Conservation (phyloP, 257 asterid species). For the Jacaranda mimosifolia region DNA sequence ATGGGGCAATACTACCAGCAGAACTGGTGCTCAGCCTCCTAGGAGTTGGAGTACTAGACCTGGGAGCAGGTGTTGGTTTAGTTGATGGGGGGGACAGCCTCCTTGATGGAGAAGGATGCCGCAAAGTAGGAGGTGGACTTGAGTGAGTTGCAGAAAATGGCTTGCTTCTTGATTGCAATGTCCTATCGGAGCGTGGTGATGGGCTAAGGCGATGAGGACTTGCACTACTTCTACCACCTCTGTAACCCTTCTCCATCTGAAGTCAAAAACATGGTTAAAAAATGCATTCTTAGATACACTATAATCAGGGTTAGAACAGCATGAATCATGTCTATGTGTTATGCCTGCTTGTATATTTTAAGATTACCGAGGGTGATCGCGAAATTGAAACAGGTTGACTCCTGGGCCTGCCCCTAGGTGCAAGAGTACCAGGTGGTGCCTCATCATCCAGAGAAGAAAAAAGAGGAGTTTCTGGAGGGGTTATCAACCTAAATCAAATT, state of each 20-base stretch:
- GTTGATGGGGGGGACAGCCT: slow-evolving; percentile 80
- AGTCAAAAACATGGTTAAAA: slow-evolving; percentile 32
- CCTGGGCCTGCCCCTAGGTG: slow-evolving; percentile 87
- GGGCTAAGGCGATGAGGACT: slow-evolving; percentile 90
- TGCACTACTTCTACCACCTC: slow-evolving; percentile 81
- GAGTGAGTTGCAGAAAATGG: slow-evolving; percentile 69
- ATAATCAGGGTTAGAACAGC: slow-evolving; percentile 2
- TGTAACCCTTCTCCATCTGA: slow-evolving; percentile 82
- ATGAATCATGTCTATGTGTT: neutral
- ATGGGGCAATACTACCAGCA: slow-evolving; percentile 46
- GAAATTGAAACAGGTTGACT: slow-evolving; percentile 88
- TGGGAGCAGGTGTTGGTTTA: slow-evolving; percentile 64
- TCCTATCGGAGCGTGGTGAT: slow-evolving; percentile 71
- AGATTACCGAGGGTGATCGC: slow-evolving; percentile 78
- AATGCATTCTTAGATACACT: slow-evolving; percentile 9
- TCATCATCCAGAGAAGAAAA: slow-evolving; percentile 48
- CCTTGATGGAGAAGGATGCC: slow-evolving; percentile 68
- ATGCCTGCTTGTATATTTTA: slow-evolving; percentile 3
- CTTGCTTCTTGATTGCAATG: slow-evolving; percentile 72
- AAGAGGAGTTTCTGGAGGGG: slow-evolving; percentile 89
- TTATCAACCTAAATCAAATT: slow-evolving; percentile 72
- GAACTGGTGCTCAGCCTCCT: slow-evolving; percentile 88
- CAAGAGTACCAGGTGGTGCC: slow-evolving; percentile 53
- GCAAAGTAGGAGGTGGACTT: slow-evolving; percentile 76
- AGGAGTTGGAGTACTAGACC: slow-evolving; percentile 73